A percentile compares a stretch with the other conserved stretches of the same genome.
Evolutionary conservation across 805 yeast species (phyloP).

Genomic region (Tetrapisispora nanseiensis): DNA sequence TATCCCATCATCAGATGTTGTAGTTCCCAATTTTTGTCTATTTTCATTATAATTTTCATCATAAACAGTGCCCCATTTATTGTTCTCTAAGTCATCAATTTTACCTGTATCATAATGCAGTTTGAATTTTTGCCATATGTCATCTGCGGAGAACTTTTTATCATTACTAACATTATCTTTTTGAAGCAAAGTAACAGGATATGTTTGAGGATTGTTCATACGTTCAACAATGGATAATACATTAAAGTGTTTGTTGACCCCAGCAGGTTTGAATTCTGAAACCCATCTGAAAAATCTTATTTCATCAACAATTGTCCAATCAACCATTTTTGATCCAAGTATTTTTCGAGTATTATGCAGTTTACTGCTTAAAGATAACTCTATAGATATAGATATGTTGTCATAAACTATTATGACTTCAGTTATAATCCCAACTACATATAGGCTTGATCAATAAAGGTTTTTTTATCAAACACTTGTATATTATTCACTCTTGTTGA

Average conservation of each 20-base stretch:
- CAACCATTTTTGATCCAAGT: slow-evolving; percentile 5
- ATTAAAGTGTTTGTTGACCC: slow-evolving; percentile 38
- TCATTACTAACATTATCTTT: slow-evolving; percentile 16
- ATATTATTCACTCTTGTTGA: no score
- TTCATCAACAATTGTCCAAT: slow-evolving; percentile 57
- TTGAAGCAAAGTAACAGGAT: slow-evolving; percentile 28
- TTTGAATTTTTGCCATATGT: slow-evolving; percentile 49
- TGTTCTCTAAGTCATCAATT: slow-evolving; percentile 43
- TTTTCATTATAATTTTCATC: not conserved
- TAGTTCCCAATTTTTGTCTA: not conserved
- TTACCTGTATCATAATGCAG: slow-evolving; percentile 47
- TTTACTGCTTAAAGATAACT: no score
- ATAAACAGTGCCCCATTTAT: not conserved
- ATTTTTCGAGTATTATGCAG: no score
- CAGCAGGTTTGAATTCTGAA: slow-evolving; percentile 62
- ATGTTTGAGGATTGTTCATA: slow-evolving; percentile 33
- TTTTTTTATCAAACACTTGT: no score
- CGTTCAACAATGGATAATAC: slow-evolving; percentile 29
- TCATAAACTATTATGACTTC: no score
- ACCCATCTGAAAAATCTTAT: slow-evolving; percentile 49
- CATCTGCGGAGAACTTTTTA: slow-evolving; percentile 34
- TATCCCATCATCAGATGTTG: not conserved
- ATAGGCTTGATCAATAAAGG: no score
- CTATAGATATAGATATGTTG: no score
- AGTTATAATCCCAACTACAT: no score